Percentiles rank a stretch among this genome's conserved stretches.
These are phyloP conservation scores for Solanum aculeatissimum DNA, from an alignment of 305 asterid species.

Conservation along the genomic window DNA sequence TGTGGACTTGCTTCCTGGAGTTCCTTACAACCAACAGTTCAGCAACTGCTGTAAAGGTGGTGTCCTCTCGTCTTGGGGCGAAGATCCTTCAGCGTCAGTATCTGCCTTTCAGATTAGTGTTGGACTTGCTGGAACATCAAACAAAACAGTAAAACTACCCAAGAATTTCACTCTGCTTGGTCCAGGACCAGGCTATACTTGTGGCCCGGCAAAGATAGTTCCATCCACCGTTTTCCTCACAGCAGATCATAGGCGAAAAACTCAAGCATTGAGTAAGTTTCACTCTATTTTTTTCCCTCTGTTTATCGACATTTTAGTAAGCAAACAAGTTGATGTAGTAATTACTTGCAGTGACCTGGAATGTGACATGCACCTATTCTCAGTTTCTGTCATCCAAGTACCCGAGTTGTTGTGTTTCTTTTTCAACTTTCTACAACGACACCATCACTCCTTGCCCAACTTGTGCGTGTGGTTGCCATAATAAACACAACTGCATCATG, in stretches of 20 bases:
- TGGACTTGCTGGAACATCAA: slow-evolving; percentile 63
- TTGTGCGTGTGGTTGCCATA: slow-evolving; percentile 69
- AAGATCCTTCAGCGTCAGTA: slow-evolving; percentile 54
- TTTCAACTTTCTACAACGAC: slow-evolving; percentile 69
- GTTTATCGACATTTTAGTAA: neutral
- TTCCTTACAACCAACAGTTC: slow-evolving; percentile 74
- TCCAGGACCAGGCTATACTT: slow-evolving; percentile 78
- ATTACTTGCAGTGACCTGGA: slow-evolving; percentile 77
- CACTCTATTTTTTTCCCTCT: neutral
- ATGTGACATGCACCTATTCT: slow-evolving; percentile 80
- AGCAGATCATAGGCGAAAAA: slow-evolving; percentile 53
- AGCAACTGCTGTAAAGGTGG: slow-evolving; percentile 86
- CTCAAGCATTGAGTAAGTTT: slow-evolving; percentile 60
- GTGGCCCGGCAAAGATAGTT: slow-evolving; percentile 70
- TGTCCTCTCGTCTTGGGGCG: slow-evolving; percentile 72
- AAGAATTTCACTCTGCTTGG: slow-evolving; percentile 55
- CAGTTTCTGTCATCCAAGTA: slow-evolving; percentile 47
- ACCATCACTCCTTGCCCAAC: slow-evolving; percentile 63
- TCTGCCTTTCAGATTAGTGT: slow-evolving; percentile 73
- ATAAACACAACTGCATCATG: slow-evolving; percentile 51
- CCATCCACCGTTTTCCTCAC: slow-evolving; percentile 59
- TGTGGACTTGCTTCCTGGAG: slow-evolving; percentile 76
- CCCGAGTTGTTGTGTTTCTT: slow-evolving; percentile 78
- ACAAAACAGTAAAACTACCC: slow-evolving; percentile 75
- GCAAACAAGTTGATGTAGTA: neutral